A percentile compares a stretch with the other conserved stretches of the same genome.
These are phyloP conservation scores for Bigelowiella natans DNA, from an alignment of 78 protist species.

Conservation along the genomic window DNA sequence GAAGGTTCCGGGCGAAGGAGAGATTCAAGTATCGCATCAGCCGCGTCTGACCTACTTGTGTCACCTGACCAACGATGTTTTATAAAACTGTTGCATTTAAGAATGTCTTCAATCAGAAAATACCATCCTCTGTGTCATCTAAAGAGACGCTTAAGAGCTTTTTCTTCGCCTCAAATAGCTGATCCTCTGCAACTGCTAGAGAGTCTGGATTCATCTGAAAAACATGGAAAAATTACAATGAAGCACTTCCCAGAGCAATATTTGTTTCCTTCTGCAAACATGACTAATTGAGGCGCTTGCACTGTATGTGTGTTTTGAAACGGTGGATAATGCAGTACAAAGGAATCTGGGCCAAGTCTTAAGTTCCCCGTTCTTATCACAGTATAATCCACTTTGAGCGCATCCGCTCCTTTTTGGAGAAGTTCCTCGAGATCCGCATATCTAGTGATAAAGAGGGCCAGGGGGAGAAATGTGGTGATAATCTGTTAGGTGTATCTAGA, in stretches of 20 bases:
- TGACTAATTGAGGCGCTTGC: too few relatives aligned
- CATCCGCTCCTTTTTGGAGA: background rate
- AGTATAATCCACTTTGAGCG: background rate
- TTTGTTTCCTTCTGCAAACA: too few relatives aligned
- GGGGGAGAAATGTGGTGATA: background rate
- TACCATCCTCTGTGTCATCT: background rate
- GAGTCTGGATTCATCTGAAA: background rate
- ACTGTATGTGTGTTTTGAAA: too few relatives aligned
- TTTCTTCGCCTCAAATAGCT: background rate
- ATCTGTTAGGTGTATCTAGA: background rate
- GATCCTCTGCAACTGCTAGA: background rate
- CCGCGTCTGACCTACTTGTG: background rate
- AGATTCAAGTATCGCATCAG: background rate
- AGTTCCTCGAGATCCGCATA: background rate
- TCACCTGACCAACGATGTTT: background rate
- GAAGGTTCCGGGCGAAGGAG: background rate
- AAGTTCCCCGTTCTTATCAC: background rate
- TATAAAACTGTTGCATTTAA: background rate
- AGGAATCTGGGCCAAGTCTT: background rate
- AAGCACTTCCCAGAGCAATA: too few relatives aligned
- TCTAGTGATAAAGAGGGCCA: background rate
- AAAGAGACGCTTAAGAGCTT: background rate
- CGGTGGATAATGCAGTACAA: too few relatives aligned
- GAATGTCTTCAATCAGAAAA: background rate
- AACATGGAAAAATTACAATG: too few relatives aligned